Evolutionary conservation across 169 alveolate species (phyloP), one percentile per base, ranked within the genome.

Genomic region (Plasmodium fragile): DNA sequence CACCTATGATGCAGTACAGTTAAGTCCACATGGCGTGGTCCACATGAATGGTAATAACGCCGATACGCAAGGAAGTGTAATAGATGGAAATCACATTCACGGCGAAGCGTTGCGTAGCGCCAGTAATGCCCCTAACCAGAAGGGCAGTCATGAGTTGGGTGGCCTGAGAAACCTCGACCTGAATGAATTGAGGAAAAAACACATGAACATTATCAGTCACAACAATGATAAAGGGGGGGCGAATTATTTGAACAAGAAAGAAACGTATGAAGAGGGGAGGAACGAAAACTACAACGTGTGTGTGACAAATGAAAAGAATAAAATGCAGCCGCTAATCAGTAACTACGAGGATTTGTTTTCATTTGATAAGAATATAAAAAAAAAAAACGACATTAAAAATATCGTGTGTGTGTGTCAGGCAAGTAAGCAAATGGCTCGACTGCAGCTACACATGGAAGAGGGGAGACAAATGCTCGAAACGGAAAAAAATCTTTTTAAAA

Each of bases 381-480:
- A 87, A 71, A 87, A 87, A 45, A 87, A 55, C n/a, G 93, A 87
- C 25, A 45, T 87, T 59, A 87, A 87, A 78, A 87, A 79, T 34
- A 87, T 87, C 43, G 93, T 87, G 32, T 87, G 93, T 32, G 93
- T 87, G 36, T 87, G 93, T 32, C 93, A 87, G 70, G 93, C 93
- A 18, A 87, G 93, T 70, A 87, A 87, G 32, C 93, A 87, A 30
- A 87, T 87, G 93, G 93, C 93, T 78, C 78, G 93, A 65, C 70
- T 87, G 36, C 93, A 87, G 69, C n/a, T 87, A 32, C 93, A 87
- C 49, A 87, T 87, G 87, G 93, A 87, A 49, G 93, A 87, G 53
- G 81, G 77, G 18, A 77, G 90, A 55, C 93, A 87, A 22, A 87
- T 87, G 93, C 41, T 87, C 28, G 93, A 87, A 87, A 87, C 93